Evolutionary conservation across 495 filamentous ascomycete genomes (phyloP), one percentile per base, ranked within the genome.

Genomic region (Penicillium manginii): DNA sequence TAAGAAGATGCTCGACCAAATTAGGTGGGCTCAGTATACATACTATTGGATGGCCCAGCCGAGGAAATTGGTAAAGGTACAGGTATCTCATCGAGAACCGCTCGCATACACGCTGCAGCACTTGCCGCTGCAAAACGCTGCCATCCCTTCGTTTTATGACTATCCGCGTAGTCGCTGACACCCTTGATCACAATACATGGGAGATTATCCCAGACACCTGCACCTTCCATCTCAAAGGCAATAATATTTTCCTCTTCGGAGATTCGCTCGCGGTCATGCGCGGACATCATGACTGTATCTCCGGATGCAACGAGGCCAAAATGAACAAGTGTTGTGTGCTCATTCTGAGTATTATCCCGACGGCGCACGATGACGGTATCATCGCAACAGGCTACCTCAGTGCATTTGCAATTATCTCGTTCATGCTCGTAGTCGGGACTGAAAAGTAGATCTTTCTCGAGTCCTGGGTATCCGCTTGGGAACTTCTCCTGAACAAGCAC

Each of bases 161-260:
- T 65, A 47, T 78, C 74, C 14, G 73, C 67, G 54, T 79, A 76
- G 62, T 78, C 69, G 55, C 66, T 70, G 2, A 78, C 64, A 0
- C 72, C 72, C 35, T 78, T 76, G 47, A 79, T 61, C 0, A 79
- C 61, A 17, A 80, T 50, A 35, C 58, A 70, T 0, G 71, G 74
- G 7, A 77, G 47, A 35, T 66, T 61, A 17, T 68, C 71, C 69
- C 50, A 75, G 3, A 62, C 69, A 0, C 73, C 74, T 26, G 75
- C 73, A 0, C 69, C 71, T 49, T 77, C 73, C 69, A 76, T 79
- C 58, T 79, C 75, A 26, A 79, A 77, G 12, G 57, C 72, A 29
- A 79, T 73, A 2, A 78, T 53, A 2, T 43, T 39, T n/a, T 66
- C 50, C 14, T 39, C 29, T 18, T 17, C n/a, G 12, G 62, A 52